phyloP scores from a whole-genome alignment of 192 early-diverging fungal genomes.

The Gryganskiella cystojenkinii region DNA sequence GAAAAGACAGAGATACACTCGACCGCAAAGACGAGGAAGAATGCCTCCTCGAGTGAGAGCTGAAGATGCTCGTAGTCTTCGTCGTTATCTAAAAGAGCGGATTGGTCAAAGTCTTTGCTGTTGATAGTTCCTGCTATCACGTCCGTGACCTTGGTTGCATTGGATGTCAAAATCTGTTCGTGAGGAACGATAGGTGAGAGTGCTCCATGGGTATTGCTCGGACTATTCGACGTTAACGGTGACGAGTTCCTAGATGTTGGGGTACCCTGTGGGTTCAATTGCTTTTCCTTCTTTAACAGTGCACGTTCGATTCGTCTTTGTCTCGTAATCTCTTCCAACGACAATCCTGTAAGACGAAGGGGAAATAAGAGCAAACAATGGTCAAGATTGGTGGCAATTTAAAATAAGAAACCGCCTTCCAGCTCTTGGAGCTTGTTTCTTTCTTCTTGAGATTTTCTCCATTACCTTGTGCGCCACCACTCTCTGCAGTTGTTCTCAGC shows the following conservation, averaged over 20 bases:
- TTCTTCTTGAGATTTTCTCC: no score
- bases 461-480: constrained; percentile 15
- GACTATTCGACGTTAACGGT: neutral
- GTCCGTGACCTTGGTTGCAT: no score
- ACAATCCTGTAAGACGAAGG: constrained; percentile 5
- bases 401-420: no score
- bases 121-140: neutral
- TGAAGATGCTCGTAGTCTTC: constrained; percentile 68
- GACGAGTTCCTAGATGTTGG: neutral
- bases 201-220: neutral
- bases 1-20: constrained; percentile 63
- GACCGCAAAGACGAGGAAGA: constrained; percentile 74
- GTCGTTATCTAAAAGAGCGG: neutral
- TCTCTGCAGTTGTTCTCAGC: constrained; percentile 26
- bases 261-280: neutral
- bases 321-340: constrained; percentile 56
- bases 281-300: constrained; percentile 14
- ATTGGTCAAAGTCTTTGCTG: no score
- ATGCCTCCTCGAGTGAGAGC: constrained; percentile 76
- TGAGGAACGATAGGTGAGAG: neutral
- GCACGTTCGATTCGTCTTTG: constrained; percentile 44
- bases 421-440: no score
- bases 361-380: neutral
- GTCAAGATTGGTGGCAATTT: neutral
- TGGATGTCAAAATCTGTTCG: no score